These are phyloP conservation scores for Crithidia thermophila DNA, from an alignment of 208 protist species.

Conservation along the genomic window DNA sequence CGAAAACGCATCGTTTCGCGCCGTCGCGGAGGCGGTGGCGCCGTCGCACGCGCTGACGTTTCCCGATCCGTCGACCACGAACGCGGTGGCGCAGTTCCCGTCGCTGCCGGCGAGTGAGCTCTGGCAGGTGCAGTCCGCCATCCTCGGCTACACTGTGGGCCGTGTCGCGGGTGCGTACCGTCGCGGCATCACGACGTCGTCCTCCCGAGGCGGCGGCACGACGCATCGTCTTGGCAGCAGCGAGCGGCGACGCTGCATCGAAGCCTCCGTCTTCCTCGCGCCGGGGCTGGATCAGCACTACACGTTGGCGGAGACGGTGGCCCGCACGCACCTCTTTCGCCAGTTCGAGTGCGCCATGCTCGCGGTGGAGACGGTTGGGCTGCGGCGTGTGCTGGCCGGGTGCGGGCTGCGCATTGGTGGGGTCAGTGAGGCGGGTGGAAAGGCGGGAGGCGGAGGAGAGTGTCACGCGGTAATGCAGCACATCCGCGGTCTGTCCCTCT, in stretches of 20 bases:
- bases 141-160: constrained; percentile 26
- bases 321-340: constrained; percentile 50
- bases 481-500: constrained; percentile 15
- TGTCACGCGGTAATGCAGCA: constrained; percentile 4
- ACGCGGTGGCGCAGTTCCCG: constrained; percentile 8
- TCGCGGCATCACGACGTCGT: constrained; percentile 15
- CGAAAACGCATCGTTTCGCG: constrained; percentile 22
- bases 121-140: constrained; percentile 23
- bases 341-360: constrained; percentile 57
- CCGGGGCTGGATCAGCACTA: constrained; percentile 49
- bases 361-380: constrained; percentile 47
- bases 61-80: neutral
- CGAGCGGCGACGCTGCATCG: constrained; percentile 20
- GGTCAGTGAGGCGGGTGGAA: neutral
- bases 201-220: neutral
- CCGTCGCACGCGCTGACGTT: constrained; percentile 20
- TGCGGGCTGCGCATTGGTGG: constrained; percentile 16
- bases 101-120: constrained; percentile 1
- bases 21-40: constrained; percentile 18
- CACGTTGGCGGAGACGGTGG: constrained; percentile 40
- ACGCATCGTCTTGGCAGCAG: neutral
- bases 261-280: constrained; percentile 52
- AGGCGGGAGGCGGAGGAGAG: neutral
- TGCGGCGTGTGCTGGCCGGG: constrained; percentile 43
- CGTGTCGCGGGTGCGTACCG: constrained; percentile 29